Evolutionary conservation across 2,329 filamentous ascomycete genomes (phyloP), one percentile per base, ranked within the genome.

Genomic region (Rhytidhysteron rufulum): DNA sequence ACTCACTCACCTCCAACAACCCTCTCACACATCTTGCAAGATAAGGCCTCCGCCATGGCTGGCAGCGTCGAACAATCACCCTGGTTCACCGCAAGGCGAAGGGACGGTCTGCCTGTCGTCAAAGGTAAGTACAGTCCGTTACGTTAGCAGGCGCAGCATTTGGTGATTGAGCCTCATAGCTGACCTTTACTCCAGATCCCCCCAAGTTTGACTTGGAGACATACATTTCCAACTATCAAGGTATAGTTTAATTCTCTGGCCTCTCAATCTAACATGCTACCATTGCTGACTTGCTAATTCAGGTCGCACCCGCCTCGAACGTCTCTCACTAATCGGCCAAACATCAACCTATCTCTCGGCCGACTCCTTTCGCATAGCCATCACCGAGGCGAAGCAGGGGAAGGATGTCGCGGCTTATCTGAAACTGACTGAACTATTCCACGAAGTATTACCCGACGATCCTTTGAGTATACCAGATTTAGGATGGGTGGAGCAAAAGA

Each of bases 121-220:
- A 63, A 57, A 49, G 63, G 63, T 62, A 48, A 22, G 49, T 37
- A 9, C 30, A 25, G 17, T 17, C 4, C 2, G n/a, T n/a, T n/a
- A n/a, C n/a, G n/a, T n/a, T n/a, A n/a, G n/a, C n/a, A n/a, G n/a
- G n/a, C n/a, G n/a, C n/a, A n/a, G n/a, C n/a, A n/a, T n/a, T n/a
- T n/a, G n/a, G n/a, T n/a, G 27, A 21, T 36, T 21, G n/a, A 36
- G 8, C 9, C 11, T 36, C 10, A 18, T 29, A 31, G 18, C 39
- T 38, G 31, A 64, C 41, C 29, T 31, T n/a, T n/a, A 18, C 39
- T 21, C 13, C 43, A 91, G 87, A 88, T 34, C 68, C 79, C 5
- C 90, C 91, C 8, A 95, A 91, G 60, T 84, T 97, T 53, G 93
- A 97, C 56, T 78, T 98, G 31, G 88, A 96, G 45, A 80, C 85